phyloP scores from a whole-genome alignment of 2,329 filamentous ascomycete genomes.

The Gnomoniopsis smithogilvyi region DNA sequence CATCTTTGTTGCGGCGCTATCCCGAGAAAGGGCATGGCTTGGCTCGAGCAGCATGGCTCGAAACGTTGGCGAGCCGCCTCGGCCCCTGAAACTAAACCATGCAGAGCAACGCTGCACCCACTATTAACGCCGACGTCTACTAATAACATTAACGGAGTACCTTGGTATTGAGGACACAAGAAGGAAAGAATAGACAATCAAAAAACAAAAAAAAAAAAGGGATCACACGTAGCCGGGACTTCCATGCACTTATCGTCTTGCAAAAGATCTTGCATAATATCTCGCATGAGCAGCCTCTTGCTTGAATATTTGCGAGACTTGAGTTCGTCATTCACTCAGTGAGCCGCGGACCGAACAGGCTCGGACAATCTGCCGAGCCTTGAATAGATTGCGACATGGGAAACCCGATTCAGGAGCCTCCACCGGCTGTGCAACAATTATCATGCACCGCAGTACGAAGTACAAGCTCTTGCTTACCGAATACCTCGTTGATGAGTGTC shows the following conservation, averaged over 20 bases:
- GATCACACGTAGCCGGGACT: no score
- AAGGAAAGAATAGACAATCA: no score
- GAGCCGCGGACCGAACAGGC: not conserved
- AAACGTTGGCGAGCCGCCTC: not conserved
- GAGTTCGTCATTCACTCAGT: not conserved
- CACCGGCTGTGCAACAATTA: not conserved
- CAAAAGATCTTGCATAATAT: no score
- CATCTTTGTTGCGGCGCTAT: not conserved
- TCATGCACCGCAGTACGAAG: no score
- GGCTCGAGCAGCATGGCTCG: not conserved
- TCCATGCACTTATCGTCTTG: no score
- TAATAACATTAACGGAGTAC: no score
- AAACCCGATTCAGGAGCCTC: not conserved
- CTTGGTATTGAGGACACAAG: no score
- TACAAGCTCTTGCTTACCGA: no score
- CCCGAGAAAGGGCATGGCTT: not conserved
- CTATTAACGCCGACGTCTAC: not conserved
- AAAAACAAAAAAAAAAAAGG: no score
- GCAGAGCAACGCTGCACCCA: not conserved
- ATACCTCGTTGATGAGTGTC: no score
- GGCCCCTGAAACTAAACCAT: not conserved
- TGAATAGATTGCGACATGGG: not conserved
- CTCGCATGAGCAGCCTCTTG: no score
- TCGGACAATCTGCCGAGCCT: not conserved
- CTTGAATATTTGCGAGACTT: not conserved